Percentiles rank a stretch among this genome's conserved stretches.
Conservation (phyloP, 2,329 filamentous ascomycete species). For the Arthrobotrys musiformis region DNA sequence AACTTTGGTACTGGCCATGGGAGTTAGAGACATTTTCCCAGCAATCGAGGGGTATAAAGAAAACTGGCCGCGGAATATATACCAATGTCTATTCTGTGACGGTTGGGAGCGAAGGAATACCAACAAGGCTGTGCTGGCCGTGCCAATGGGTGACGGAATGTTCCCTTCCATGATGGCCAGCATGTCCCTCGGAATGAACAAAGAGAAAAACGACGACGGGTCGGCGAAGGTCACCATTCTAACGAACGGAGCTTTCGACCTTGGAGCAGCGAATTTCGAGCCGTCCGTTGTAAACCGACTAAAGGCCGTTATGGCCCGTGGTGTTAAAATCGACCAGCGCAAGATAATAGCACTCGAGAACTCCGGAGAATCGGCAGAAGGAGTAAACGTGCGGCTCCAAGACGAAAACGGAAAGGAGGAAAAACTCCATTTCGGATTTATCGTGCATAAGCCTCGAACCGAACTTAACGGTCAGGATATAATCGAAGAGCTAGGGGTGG, state of each 20-base stretch:
- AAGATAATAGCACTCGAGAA: not conserved
- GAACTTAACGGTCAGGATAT: slow-evolving; percentile 63
- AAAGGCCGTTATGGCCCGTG: slow-evolving; percentile 3
- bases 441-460: slow-evolving; percentile 63
- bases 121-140: not conserved
- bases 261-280: not conserved
- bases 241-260: not conserved
- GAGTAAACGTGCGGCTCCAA: slow-evolving; percentile 15
- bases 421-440: slow-evolving; percentile 62
- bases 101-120: slow-evolving; percentile 5
- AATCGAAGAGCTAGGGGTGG: slow-evolving; percentile 65
- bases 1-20: slow-evolving; percentile 70
- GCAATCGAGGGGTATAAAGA: slow-evolving; percentile 69
- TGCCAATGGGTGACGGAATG: not conserved
- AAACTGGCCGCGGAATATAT: slow-evolving; percentile 64
- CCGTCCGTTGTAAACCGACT: slow-evolving; percentile 2
- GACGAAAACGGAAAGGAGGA: slow-evolving; percentile 11
- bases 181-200: slow-evolving; percentile 17
- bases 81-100: slow-evolving; percentile 18
- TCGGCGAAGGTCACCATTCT: slow-evolving; percentile 17
- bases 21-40: slow-evolving; percentile 67
- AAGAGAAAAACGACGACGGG: not conserved
- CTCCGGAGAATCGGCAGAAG: not conserved
- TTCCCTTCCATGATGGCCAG: not conserved
- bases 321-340: slow-evolving; percentile 24